Conservation (phyloP, 2,329 filamentous ascomycete species). For the Aspergillus felis region DNA sequence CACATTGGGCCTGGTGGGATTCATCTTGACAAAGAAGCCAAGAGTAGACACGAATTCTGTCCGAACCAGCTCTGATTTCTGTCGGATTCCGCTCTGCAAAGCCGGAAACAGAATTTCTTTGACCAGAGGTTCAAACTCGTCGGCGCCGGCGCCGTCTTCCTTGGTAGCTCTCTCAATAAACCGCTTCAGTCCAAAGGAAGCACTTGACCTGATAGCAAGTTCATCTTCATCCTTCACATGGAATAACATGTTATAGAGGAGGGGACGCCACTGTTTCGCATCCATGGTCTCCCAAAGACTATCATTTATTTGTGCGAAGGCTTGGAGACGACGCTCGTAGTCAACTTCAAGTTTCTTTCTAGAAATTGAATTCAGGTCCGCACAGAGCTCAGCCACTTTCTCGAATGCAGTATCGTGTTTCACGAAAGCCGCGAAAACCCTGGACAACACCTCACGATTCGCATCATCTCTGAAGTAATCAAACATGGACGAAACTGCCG, state of each 20-base stretch:
- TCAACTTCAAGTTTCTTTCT: slow-evolving; percentile 73
- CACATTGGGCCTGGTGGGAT: slow-evolving; percentile 67
- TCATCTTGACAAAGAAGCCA: slow-evolving; percentile 68
- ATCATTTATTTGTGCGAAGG: slow-evolving; percentile 69
- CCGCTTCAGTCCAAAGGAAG: slow-evolving; percentile 72
- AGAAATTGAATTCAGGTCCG: slow-evolving; percentile 76
- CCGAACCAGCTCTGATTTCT: slow-evolving; percentile 78
- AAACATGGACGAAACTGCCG: slow-evolving; percentile 75
- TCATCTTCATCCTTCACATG: slow-evolving; percentile 84
- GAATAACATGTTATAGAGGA: slow-evolving; percentile 86
- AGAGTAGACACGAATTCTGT: slow-evolving; percentile 77
- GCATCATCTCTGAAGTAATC: slow-evolving; percentile 81
- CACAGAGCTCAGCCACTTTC: slow-evolving; percentile 66
- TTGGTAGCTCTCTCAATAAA: slow-evolving; percentile 65
- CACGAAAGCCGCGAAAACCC: slow-evolving; percentile 69
- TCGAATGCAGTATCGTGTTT: slow-evolving; percentile 57
- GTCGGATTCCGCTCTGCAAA: slow-evolving; percentile 70
- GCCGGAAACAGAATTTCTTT: slow-evolving; percentile 66
- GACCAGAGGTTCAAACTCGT: slow-evolving; percentile 56
- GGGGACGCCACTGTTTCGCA: slow-evolving; percentile 74
- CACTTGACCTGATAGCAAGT: slow-evolving; percentile 77
- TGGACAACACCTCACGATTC: slow-evolving; percentile 70
- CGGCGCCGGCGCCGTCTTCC: slow-evolving; percentile 39
- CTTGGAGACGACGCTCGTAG: slow-evolving; percentile 74
- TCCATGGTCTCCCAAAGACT: slow-evolving; percentile 58